These are phyloP conservation scores for Penicillium sp. DNA, from an alignment of 2,329 filamentous ascomycete genomes.

Conservation along the genomic window DNA sequence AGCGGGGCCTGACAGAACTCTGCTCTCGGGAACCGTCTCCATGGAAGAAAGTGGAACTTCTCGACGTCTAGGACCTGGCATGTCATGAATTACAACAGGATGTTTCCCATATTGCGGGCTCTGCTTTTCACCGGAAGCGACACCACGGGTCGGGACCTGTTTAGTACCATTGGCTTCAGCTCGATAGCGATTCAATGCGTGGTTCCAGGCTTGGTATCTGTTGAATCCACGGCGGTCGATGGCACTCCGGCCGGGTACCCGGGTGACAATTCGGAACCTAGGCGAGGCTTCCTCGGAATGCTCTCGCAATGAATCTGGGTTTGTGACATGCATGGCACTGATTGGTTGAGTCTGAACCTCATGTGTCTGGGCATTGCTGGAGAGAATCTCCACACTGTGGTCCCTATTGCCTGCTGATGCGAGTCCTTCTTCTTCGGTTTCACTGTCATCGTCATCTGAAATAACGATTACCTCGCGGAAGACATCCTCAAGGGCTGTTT, in stretches of 20 bases:
- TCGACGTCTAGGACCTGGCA: conserved; percentile 18
- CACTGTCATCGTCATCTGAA: conserved; percentile 62
- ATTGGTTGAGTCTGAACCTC: conserved; percentile 40
- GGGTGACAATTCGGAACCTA: conserved; percentile 43
- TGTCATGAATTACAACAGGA: conserved; percentile 25
- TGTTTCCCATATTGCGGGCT: conserved; percentile 26
- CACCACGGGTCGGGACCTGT: conserved; percentile 17
- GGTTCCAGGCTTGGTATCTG: conserved; percentile 53
- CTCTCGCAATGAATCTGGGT: conserved; percentile 31
- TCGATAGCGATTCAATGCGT: conserved; percentile 47
- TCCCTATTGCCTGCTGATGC: conserved; percentile 36
- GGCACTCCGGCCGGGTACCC: conserved; percentile 36
- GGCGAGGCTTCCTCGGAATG: conserved; percentile 41
- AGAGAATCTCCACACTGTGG: conserved; percentile 49
- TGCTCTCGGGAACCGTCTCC: conserved; percentile 19
- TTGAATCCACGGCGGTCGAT: conserved; percentile 51
- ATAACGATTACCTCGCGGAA: conserved; percentile 67
- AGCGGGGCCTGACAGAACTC: conserved; percentile 19
- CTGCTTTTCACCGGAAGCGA: conserved; percentile 17
- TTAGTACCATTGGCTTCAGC: conserved; percentile 30
- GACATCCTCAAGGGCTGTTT: conserved; percentile 61
- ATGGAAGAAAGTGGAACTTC: conserved; percentile 12
- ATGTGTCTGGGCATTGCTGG: conserved; percentile 42
- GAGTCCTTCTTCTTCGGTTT: conserved; percentile 44
- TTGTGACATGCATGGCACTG: conserved; percentile 27